Conservation (phyloP, 2,329 filamentous ascomycete genomes). For the Trichoderma simmonsii region DNA sequence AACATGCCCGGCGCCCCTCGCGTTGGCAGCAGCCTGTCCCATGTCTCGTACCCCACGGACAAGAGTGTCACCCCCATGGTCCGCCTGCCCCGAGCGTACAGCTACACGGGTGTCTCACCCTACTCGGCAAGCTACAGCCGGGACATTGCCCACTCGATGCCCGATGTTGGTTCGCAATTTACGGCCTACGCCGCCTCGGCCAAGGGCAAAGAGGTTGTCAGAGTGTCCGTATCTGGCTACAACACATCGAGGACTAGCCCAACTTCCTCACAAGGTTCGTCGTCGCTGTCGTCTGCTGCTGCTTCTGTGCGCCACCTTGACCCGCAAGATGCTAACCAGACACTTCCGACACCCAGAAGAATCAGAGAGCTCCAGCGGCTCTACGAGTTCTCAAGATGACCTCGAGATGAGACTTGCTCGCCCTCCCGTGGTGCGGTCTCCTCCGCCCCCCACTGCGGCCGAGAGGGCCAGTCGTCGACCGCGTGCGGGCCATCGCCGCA, state of each 20-base stretch:
- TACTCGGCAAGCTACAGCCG: constrained; percentile 29
- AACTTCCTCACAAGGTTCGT: constrained; percentile 37
- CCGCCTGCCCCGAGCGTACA: constrained; percentile 42
- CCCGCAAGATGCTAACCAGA: constrained; percentile 8
- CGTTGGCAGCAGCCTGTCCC: constrained; percentile 46
- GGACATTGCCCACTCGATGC: constrained; percentile 33
- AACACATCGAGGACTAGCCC: constrained; percentile 36
- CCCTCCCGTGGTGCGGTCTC: constrained; percentile 14
- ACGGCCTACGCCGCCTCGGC: constrained; percentile 26
- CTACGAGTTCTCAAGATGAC: constrained; percentile 40
- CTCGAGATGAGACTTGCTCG: constrained; percentile 37
- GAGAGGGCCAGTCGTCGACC: constrained; percentile 22
- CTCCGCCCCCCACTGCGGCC: neutral
- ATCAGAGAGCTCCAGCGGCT: constrained; percentile 37
- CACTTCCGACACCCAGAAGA: constrained; percentile 5
- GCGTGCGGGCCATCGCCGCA: constrained; percentile 30
- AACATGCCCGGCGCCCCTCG: constrained; percentile 42
- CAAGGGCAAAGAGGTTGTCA: constrained; percentile 45
- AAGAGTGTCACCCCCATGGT: constrained; percentile 39
- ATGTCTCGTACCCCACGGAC: constrained; percentile 45
- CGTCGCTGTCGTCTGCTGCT: neutral
- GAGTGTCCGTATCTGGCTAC: constrained; percentile 28
- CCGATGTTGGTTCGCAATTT: constrained; percentile 26
- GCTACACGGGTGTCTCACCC: constrained; percentile 40
- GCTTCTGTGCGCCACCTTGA: constrained; percentile 2